Conservation (phyloP, 768 basidiomycete species). For the Pisolithus albus region DNA sequence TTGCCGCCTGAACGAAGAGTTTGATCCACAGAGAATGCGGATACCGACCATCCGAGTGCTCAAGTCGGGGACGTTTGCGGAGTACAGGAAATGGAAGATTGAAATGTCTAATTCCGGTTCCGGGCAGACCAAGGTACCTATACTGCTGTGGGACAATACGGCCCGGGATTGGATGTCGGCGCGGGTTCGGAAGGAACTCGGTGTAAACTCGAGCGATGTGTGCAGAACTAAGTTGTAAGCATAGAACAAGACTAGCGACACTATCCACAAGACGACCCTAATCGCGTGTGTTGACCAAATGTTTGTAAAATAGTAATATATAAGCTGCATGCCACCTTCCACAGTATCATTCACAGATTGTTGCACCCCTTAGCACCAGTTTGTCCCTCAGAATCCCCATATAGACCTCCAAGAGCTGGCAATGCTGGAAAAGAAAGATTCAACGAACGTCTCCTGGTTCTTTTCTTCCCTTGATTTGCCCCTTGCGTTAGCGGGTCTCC, state of each 20-base stretch:
- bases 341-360: too few species aligned
- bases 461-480: too few species aligned
- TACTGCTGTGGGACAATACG: neutral
- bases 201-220: neutral
- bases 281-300: too few species aligned
- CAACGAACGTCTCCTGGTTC: neutral
- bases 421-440: neutral
- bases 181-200: neutral
- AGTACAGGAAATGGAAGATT: neutral
- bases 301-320: too few species aligned
- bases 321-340: too few species aligned
- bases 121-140: slow-evolving; percentile 2
- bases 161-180: slow-evolving; percentile 10
- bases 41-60: slow-evolving; percentile 3
- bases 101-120: neutral
- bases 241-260: too few species aligned
- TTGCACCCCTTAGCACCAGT: too few species aligned
- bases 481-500: too few species aligned
- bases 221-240: too few species aligned
- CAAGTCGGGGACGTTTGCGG: neutral
- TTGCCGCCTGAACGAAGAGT: neutral
- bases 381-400: neutral
- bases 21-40: neutral
- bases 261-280: too few species aligned
- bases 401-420: neutral